Evolutionary conservation across 108 stramenopile species (phyloP).

Genomic region (Aureococcus anophagefferens): DNA sequence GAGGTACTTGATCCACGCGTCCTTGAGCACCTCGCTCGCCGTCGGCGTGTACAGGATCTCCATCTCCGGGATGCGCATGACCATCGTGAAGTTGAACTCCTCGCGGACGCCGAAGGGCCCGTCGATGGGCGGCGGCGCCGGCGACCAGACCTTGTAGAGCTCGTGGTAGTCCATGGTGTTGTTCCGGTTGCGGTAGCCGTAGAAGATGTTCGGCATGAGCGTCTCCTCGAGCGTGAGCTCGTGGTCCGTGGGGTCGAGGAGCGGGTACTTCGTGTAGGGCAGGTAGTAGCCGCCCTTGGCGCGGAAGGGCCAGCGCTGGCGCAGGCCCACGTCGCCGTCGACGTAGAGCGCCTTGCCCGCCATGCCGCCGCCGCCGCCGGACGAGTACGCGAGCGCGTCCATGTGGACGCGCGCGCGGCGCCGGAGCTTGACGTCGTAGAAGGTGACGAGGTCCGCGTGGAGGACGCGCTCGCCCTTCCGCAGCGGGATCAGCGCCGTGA

Average conservation of each 20-base stretch:
- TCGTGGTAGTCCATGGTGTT: not conserved
- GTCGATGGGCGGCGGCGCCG: not conserved
- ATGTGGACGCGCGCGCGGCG: constrained; percentile 1
- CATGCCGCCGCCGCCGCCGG: not conserved
- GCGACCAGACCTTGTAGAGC: not conserved
- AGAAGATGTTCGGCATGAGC: constrained; percentile 2
- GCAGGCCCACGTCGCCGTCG: constrained; percentile 1
- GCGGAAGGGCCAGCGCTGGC: constrained; percentile 7
- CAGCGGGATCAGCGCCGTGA: constrained; percentile 1
- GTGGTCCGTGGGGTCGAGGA: not conserved
- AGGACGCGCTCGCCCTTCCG: not conserved
- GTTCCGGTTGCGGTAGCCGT: not conserved
- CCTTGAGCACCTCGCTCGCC: constrained; percentile 14
- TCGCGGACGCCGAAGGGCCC: not conserved
- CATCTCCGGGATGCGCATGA: not conserved
- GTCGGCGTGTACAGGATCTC: constrained; percentile 13
- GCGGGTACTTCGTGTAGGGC: not conserved
- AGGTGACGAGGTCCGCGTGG: not conserved
- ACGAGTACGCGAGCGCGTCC: not conserved
- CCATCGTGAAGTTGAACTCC: constrained; percentile 6
- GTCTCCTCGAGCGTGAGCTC: not conserved
- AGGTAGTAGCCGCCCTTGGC: constrained; percentile 8
- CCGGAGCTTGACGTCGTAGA: constrained; percentile 5
- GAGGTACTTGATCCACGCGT: constrained; percentile 18
- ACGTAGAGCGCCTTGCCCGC: not conserved